phyloP scores from a whole-genome alignment of 192 early-diverging fungal species.

The Entophlyctis helioformis region DNA sequence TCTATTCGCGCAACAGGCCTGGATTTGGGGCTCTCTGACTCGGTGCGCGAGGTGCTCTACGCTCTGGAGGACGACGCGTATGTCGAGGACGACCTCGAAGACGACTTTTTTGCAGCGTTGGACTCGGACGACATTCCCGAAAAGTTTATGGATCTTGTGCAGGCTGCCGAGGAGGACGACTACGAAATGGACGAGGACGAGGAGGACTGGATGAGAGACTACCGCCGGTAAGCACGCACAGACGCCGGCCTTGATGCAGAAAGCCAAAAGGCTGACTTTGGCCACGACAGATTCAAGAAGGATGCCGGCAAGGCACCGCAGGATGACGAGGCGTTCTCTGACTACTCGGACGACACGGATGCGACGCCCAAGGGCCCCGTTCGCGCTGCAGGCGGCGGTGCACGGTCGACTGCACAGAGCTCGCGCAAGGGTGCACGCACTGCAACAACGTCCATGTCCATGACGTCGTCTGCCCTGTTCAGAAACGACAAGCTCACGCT shows the following conservation, averaged over 20 bases:
- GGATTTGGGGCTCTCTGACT: too few relatives aligned
- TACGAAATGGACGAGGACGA: slow-evolving; percentile 27
- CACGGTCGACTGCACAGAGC: too few relatives aligned
- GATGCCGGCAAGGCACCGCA: too few relatives aligned
- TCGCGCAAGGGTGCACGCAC: too few relatives aligned
- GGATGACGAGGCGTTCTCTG: slow-evolving; percentile 19
- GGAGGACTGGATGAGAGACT: slow-evolving; percentile 18
- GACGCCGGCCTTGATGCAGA: too few relatives aligned
- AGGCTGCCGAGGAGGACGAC: slow-evolving; percentile 19
- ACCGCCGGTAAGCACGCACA: slow-evolving; percentile 28
- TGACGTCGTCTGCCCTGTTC: slow-evolving; percentile 89
- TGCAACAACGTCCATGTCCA: slow-evolving; percentile 53
- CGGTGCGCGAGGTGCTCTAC: slow-evolving; percentile 81
- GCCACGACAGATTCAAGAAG: neutral
- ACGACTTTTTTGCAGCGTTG: slow-evolving; percentile 72
- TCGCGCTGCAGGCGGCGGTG: too few relatives aligned
- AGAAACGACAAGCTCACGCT: slow-evolving; percentile 82
- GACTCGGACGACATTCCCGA: slow-evolving; percentile 57
- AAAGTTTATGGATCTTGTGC: slow-evolving; percentile 26
- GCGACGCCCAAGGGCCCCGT: neutral
- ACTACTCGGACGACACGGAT: slow-evolving; percentile 4
- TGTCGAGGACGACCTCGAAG: slow-evolving; percentile 66
- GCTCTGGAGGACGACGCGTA: slow-evolving; percentile 89
- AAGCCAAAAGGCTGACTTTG: too few relatives aligned
- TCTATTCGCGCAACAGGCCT: too few relatives aligned